A percentile compares a stretch with the other conserved stretches of the same genome.
phyloP scores from a whole-genome alignment of 2,329 filamentous ascomycete genomes.

The Calonectria pseudoreteaudii region DNA sequence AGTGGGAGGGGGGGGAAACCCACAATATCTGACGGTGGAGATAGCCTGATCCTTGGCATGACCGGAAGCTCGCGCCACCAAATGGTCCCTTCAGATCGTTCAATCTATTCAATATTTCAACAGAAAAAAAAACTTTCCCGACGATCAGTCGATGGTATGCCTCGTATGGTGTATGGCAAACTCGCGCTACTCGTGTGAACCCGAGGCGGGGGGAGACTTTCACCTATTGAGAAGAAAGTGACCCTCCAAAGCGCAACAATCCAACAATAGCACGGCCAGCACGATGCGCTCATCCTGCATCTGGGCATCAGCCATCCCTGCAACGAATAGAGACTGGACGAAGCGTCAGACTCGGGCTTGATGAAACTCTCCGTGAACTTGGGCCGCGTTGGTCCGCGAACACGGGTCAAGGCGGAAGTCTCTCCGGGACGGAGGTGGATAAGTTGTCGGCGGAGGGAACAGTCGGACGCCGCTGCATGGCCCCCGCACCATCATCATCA shows the following conservation, averaged over 20 bases:
- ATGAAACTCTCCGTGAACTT: not conserved
- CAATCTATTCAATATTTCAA: not conserved
- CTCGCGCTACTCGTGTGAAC: not conserved
- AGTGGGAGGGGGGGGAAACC: not conserved
- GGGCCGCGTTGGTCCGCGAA: constrained; percentile 8
- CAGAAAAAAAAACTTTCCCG: not conserved
- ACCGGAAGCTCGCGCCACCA: constrained; percentile 12
- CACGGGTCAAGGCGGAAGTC: not conserved
- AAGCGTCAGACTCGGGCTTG: not conserved
- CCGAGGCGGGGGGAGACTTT: not conserved
- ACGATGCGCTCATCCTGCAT: not conserved
- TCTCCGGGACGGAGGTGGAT: constrained; percentile 7
- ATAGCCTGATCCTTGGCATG: not conserved
- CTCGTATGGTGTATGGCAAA: not conserved
- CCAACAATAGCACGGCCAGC: not conserved
- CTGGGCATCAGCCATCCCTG: not conserved
- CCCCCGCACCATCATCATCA: constrained; percentile 6
- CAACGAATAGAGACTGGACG: not conserved
- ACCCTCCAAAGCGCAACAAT: not conserved
- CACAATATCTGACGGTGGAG: constrained; percentile 3
- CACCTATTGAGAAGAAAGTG: not conserved
- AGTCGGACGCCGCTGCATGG: not conserved
- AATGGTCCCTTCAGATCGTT: not conserved
- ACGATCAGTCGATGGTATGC: not conserved
- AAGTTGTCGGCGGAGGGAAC: not conserved